Conservation (phyloP, 208 protist genomes). For the Trypanosoma boissoni region DNA sequence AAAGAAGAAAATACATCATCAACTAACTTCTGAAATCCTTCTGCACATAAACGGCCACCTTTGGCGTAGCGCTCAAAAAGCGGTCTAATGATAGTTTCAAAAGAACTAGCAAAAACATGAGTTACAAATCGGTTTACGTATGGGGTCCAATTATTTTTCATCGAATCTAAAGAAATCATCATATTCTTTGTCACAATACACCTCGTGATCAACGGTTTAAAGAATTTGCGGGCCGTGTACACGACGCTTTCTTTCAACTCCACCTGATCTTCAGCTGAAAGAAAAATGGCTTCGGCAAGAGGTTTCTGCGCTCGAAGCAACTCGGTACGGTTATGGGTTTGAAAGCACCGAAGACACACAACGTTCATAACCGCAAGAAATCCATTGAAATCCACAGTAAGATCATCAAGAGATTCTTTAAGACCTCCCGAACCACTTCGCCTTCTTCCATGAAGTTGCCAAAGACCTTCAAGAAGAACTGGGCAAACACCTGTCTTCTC, state of each 20-base stretch:
- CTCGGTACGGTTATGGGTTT: slow-evolving; percentile 38
- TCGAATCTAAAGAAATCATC: slow-evolving; percentile 44
- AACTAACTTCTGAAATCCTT: slow-evolving; percentile 55
- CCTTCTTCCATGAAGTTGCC: slow-evolving; percentile 31
- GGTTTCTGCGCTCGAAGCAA: slow-evolving; percentile 26
- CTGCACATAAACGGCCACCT: slow-evolving; percentile 42
- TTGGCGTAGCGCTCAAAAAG: slow-evolving; percentile 59
- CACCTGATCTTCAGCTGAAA: slow-evolving; percentile 67
- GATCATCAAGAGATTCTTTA: slow-evolving; percentile 12
- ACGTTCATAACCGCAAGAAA: slow-evolving; percentile 88
- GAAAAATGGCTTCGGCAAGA: slow-evolving; percentile 47
- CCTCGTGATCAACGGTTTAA: slow-evolving; percentile 53
- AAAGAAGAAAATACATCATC: slow-evolving; percentile 47
- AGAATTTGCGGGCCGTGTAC: slow-evolving; percentile 57
- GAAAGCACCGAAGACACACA: slow-evolving; percentile 77
- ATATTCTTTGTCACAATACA: slow-evolving; percentile 52
- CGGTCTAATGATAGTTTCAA: slow-evolving; percentile 47
- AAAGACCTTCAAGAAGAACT: slow-evolving; percentile 67
- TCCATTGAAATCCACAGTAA: slow-evolving; percentile 58
- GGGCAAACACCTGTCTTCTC: slow-evolving; percentile 65
- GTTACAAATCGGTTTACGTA: slow-evolving; percentile 61
- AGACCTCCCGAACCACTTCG: neutral
- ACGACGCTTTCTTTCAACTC: slow-evolving; percentile 55
- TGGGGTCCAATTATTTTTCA: slow-evolving; percentile 57
- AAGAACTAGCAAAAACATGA: slow-evolving; percentile 55